A percentile compares a stretch with the other conserved stretches of the same genome.
Evolutionary conservation across 148 eudicot genomes (phyloP).

Genomic region (Chenopodium suecicum): DNA sequence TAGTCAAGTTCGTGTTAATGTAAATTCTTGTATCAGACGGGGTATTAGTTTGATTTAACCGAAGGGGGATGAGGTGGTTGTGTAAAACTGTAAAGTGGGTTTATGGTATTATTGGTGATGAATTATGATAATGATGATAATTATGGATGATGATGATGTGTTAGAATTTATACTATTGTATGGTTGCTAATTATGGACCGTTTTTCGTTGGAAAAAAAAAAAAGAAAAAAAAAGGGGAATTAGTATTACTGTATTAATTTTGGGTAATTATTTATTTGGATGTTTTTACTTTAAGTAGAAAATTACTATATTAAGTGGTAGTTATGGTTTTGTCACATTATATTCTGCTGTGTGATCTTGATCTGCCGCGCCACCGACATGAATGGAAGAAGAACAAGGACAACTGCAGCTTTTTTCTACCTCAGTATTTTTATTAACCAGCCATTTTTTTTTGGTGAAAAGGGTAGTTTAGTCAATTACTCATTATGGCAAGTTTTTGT

Average conservation of each 20-base stretch:
- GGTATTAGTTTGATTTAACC: neutral
- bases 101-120: slow-evolving; percentile 32
- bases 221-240: neutral
- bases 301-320: neutral
- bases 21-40: too few relatives aligned
- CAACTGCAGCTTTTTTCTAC: neutral
- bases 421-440: neutral
- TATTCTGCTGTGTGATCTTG: neutral
- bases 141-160: slow-evolving; percentile 21
- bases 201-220: neutral
- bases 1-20: neutral
- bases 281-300: too few relatives aligned
- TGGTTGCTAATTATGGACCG: neutral
- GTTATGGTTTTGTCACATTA: neutral
- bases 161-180: neutral
- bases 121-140: slow-evolving; percentile 16
- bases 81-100: slow-evolving; percentile 26
- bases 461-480: slow-evolving; percentile 8
- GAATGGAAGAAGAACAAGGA: slow-evolving; percentile 20
- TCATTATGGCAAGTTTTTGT: neutral
- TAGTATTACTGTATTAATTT: too few relatives aligned
- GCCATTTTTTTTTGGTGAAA: neutral
- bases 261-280: too few relatives aligned
- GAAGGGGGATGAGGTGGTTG: neutral
- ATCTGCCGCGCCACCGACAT: slow-evolving; percentile 17